These are phyloP conservation scores for Glarea lozoyensis DNA, from an alignment of 495 filamentous ascomycete genomes.

Conservation along the genomic window DNA sequence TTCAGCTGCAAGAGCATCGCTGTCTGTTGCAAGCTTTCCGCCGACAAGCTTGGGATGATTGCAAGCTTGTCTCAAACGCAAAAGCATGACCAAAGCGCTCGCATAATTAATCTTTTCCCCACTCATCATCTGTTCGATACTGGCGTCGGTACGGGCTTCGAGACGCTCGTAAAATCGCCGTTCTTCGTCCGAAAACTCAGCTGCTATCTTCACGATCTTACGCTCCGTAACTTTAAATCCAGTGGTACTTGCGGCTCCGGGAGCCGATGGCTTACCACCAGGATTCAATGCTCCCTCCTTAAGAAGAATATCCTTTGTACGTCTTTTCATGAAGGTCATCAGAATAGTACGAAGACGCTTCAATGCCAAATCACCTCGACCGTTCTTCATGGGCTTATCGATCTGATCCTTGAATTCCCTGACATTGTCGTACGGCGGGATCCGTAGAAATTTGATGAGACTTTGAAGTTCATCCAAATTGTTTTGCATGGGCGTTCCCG, in stretches of 20 bases:
- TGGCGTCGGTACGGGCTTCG: constrained; percentile 74
- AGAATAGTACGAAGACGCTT: constrained; percentile 71
- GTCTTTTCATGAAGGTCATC: constrained; percentile 92
- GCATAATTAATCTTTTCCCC: constrained; percentile 65
- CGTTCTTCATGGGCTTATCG: constrained; percentile 73
- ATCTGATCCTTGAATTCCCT: constrained; percentile 83
- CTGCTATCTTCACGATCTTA: constrained; percentile 71
- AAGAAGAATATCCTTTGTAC: constrained; percentile 91
- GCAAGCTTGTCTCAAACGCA: constrained; percentile 85
- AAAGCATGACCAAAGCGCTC: constrained; percentile 75
- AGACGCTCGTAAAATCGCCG: constrained; percentile 76
- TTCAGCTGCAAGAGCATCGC: constrained; percentile 68
- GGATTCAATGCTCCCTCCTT: constrained; percentile 66
- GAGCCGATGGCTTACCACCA: constrained; percentile 46
- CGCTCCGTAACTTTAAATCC: constrained; percentile 82
- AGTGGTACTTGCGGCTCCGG: constrained; percentile 35
- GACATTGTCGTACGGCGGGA: constrained; percentile 79
- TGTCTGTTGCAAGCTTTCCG: constrained; percentile 75
- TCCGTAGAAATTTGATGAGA: constrained; percentile 84
- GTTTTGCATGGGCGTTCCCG: constrained; percentile 94
- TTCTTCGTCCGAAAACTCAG: constrained; percentile 73
- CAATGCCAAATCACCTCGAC: constrained; percentile 82
- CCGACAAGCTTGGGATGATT: constrained; percentile 87
- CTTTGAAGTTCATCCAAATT: constrained; percentile 96
- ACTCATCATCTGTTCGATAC: constrained; percentile 80